A percentile compares a stretch with the other conserved stretches of the same genome.
Conservation (phyloP, 441 rosid species). For the Populus hybrid region DNA sequence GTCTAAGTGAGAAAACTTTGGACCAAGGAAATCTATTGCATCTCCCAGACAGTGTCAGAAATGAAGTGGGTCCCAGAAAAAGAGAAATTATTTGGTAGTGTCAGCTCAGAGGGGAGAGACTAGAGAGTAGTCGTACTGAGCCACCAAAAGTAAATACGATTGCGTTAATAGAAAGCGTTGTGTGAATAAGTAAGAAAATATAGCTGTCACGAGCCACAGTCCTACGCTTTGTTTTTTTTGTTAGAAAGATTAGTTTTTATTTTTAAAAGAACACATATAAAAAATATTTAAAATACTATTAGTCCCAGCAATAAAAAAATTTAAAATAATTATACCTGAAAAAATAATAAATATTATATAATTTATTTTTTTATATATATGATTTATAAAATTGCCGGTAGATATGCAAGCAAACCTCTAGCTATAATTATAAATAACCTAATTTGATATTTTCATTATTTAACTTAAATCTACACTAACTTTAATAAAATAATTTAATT, state of each 20-base stretch:
- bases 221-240: not conserved
- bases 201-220: not conserved
- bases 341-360: rapidly evolving
- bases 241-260: not conserved
- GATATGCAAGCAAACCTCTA: no score
- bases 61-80: conserved; percentile 4
- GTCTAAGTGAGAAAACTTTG: not conserved
- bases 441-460: no score
- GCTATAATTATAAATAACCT: no score
- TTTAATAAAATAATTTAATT: no score
- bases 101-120: not conserved
- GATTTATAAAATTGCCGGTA: no score
- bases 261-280: no score
- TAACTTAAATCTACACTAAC: no score
- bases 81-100: not conserved
- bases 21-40: not conserved
- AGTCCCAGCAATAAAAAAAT: no score
- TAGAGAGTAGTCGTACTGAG: not conserved
- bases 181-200: not conserved
- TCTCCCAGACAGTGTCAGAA: not conserved
- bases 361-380: no score
- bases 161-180: not conserved
- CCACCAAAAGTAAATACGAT: conserved; percentile 15
- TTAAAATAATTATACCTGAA: no score
- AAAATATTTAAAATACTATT: no score